Conservation (phyloP, 768 basidiomycete genomes). For the Naganishia onofrii region DNA sequence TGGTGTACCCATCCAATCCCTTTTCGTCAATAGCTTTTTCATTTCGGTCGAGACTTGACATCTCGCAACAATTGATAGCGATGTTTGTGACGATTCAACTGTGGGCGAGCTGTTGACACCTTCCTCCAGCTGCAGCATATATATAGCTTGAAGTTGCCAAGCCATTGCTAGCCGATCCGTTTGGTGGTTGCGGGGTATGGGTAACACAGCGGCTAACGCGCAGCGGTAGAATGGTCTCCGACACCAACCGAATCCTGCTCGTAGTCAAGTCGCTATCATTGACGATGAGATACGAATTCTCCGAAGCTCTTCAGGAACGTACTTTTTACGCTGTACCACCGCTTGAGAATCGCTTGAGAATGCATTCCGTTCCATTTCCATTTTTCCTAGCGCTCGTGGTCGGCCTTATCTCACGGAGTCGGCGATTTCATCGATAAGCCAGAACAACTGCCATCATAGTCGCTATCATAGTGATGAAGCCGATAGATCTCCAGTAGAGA, state of each 20-base stretch:
- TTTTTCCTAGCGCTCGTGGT: neutral
- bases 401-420: slow-evolving; percentile 2
- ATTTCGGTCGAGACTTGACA: neutral
- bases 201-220: neutral
- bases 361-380: neutral
- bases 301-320: neutral
- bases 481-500: no score
- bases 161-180: neutral
- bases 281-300: neutral
- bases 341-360: neutral
- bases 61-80: neutral
- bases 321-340: neutral
- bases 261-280: no score
- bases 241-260: neutral
- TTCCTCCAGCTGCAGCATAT: no score
- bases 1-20: neutral
- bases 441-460: neutral
- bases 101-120: no score
- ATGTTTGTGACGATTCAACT: no score
- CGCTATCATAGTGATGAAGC: no score
- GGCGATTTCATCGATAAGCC: neutral
- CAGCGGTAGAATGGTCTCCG: neutral
- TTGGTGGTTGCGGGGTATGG: no score
- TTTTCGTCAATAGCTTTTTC: slow-evolving; percentile 6
- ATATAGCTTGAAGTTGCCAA: neutral